Percentiles rank a stretch among this genome's conserved stretches.
Conservation (phyloP, 2,329 filamentous ascomycete species). For the Colletotrichum simmondsii region DNA sequence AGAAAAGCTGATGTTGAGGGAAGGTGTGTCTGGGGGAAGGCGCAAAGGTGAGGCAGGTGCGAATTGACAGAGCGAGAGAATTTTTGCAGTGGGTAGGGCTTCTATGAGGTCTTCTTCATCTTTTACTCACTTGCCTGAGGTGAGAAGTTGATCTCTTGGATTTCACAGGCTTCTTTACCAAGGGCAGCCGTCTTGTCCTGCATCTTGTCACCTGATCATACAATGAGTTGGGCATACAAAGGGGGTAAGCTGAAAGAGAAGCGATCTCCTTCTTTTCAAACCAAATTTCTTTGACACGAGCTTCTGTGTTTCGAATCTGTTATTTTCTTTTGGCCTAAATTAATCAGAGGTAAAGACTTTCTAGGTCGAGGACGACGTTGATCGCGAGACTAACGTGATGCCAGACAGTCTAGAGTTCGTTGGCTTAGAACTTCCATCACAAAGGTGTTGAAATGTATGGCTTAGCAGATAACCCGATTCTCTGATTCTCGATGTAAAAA, state of each 20-base stretch:
- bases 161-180: background rate
- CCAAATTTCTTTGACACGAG: background rate
- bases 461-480: no score
- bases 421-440: no score
- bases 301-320: background rate
- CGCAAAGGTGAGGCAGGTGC: background rate
- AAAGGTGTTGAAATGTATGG: no score
- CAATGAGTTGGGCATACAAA: background rate
- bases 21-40: background rate
- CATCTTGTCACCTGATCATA: background rate
- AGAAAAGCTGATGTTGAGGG: background rate
- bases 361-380: no score
- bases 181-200: background rate
- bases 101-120: background rate
- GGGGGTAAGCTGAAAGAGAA: background rate
- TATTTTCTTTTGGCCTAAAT: no score
- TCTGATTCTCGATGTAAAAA: background rate
- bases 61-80: background rate
- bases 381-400: no score
- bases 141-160: no score
- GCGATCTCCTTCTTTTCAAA: background rate
- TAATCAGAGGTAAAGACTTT: no score
- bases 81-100: background rate
- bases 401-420: no score
- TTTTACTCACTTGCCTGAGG: background rate